A percentile compares a stretch with the other conserved stretches of the same genome.
Evolutionary conservation across 768 basidiomycete genomes (phyloP).

Genomic region (Jaapia argillacea): DNA sequence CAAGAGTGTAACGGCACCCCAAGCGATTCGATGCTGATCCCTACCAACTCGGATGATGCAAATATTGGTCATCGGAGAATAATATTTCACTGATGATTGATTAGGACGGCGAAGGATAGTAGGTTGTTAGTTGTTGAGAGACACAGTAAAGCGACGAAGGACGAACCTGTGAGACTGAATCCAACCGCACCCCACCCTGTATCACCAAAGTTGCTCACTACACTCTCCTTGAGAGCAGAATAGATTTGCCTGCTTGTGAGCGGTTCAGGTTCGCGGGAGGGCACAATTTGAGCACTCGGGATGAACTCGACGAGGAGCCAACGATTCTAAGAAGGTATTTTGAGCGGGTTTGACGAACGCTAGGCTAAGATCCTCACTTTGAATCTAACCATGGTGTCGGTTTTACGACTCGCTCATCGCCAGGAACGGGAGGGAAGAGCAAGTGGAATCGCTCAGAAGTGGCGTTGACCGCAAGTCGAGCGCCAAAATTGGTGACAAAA

Average conservation of each 20-base stretch:
- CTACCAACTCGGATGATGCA: slow-evolving; percentile 82
- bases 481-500: too few species aligned
- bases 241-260: slow-evolving; percentile 61
- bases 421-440: not conserved
- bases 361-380: slow-evolving; percentile 32
- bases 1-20: slow-evolving; percentile 71
- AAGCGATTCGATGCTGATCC: slow-evolving; percentile 70
- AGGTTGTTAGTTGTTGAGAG: not conserved
- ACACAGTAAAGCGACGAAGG: not conserved
- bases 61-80: slow-evolving; percentile 71
- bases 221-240: slow-evolving; percentile 56
- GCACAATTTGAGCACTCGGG: slow-evolving; percentile 6
- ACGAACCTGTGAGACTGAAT: slow-evolving; percentile 56
- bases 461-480: too few species aligned
- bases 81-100: slow-evolving; percentile 77
- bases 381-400: slow-evolving; percentile 51
- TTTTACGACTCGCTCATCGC: not conserved
- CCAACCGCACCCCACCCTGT: slow-evolving; percentile 80
- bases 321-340: slow-evolving; percentile 49
- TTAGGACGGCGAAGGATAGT: not conserved
- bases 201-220: slow-evolving; percentile 72
- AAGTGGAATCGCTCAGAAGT: not conserved
- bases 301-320: slow-evolving; percentile 87
- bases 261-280: slow-evolving; percentile 10
- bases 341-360: slow-evolving; percentile 1